These are phyloP conservation scores for Colletotrichum zoysiae DNA, from an alignment of 2,329 filamentous ascomycete genomes.

Conservation along the genomic window DNA sequence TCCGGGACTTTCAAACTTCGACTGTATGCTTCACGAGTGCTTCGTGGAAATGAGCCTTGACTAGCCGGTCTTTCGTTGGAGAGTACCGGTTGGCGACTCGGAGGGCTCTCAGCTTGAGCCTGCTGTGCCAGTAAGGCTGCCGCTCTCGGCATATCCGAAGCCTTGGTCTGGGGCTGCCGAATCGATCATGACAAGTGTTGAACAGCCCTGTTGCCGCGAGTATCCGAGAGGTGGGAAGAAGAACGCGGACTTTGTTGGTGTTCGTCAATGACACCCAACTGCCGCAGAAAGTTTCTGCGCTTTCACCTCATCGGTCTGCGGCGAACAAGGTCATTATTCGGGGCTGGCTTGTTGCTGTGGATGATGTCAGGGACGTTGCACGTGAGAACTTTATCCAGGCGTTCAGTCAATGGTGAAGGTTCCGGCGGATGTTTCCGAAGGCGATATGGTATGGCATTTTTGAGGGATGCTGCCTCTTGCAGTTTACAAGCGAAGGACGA, in stretches of 20 bases:
- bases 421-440: slow-evolving; percentile 46
- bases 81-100: slow-evolving; percentile 21
- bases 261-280: slow-evolving; percentile 52
- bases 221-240: slow-evolving; percentile 49
- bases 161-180: slow-evolving; percentile 48
- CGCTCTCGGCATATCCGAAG: slow-evolving; percentile 50
- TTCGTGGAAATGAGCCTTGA: slow-evolving; percentile 13
- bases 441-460: slow-evolving; percentile 50
- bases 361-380: slow-evolving; percentile 13
- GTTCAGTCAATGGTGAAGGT: slow-evolving; percentile 13
- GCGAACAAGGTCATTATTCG: slow-evolving; percentile 43
- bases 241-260: slow-evolving; percentile 49
- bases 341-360: slow-evolving; percentile 13
- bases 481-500: not conserved
- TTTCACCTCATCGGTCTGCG: slow-evolving; percentile 48
- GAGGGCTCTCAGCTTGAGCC: slow-evolving; percentile 49
- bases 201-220: slow-evolving; percentile 49
- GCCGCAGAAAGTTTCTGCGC: slow-evolving; percentile 53
- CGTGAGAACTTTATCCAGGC: slow-evolving; percentile 17
- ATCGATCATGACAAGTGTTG: slow-evolving; percentile 45
- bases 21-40: slow-evolving; percentile 19
- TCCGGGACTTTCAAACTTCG: slow-evolving; percentile 4
- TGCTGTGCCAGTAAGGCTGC: slow-evolving; percentile 53
- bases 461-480: slow-evolving; percentile 49
- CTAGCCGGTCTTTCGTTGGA: slow-evolving; percentile 12